phyloP scores from a whole-genome alignment of 169 alveolate genomes.

The Eimeria necatrix region DNA sequence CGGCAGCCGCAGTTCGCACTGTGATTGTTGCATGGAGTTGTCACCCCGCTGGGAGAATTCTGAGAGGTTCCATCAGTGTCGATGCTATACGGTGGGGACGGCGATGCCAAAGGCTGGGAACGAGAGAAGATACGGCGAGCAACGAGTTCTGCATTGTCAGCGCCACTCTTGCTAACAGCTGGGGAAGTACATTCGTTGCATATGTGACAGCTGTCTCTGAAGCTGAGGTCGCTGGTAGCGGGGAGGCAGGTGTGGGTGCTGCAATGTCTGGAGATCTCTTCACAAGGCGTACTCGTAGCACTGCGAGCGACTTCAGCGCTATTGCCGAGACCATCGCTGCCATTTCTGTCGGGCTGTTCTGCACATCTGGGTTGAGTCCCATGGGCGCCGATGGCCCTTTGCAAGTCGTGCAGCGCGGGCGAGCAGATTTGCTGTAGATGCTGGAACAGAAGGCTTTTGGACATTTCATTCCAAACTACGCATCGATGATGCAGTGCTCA shows the following conservation, averaged over 20 bases:
- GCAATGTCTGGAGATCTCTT: not conserved
- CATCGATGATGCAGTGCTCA: too few relatives aligned
- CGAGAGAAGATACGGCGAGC: not conserved
- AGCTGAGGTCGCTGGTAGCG: not conserved
- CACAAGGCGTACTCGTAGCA: not conserved
- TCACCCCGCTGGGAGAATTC: not conserved
- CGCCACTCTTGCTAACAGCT: not conserved
- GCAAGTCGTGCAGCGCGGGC: conserved; percentile 30
- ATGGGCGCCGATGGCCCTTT: not conserved
- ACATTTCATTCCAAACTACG: not conserved
- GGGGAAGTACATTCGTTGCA: not conserved
- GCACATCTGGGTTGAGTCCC: not conserved
- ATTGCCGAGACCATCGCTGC: not conserved
- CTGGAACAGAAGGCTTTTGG: conserved; percentile 50
- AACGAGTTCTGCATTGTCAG: not conserved
- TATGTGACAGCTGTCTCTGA: not conserved
- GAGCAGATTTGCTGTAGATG: conserved; percentile 24
- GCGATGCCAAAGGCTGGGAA: conserved; percentile 17
- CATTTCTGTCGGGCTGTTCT: not conserved
- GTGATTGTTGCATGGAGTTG: not conserved
- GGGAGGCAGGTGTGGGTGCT: not conserved
- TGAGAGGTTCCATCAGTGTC: not conserved
- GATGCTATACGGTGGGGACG: conserved; percentile 27
- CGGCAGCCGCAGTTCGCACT: not conserved
- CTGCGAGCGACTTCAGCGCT: not conserved